These are phyloP conservation scores for Capillidium heterosporum DNA, from an alignment of 371 early-diverging fungal genomes.

Conservation along the genomic window DNA sequence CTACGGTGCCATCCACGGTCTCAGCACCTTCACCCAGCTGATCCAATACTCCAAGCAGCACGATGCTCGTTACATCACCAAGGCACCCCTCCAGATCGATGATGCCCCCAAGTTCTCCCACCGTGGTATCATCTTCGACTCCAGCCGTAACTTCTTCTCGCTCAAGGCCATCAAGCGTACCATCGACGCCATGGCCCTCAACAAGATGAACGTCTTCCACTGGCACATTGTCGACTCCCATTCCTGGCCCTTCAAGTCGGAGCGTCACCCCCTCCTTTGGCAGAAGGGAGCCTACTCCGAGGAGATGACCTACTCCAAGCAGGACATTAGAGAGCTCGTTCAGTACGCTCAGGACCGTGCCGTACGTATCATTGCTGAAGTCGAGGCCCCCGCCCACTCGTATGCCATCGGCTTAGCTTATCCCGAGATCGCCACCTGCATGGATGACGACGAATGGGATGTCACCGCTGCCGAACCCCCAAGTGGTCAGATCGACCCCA, in stretches of 20 bases:
- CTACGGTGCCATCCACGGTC: conserved; percentile 56
- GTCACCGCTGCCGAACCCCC: conserved; percentile 45
- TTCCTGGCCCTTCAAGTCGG: conserved; percentile 46
- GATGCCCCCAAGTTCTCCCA: conserved; percentile 51
- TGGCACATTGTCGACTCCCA: conserved; percentile 71
- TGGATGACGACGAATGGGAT: conserved; percentile 26
- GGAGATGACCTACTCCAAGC: conserved; percentile 30
- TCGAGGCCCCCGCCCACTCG: conserved; percentile 69
- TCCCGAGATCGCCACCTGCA: conserved; percentile 23
- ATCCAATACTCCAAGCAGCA: conserved; percentile 16
- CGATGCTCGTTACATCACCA: conserved; percentile 17
- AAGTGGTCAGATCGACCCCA: conserved; percentile 50
- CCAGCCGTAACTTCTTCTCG: conserved; percentile 56
- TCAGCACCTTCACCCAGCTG: conserved; percentile 58
- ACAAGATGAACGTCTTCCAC: conserved; percentile 70
- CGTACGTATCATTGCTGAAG: conserved; percentile 56
- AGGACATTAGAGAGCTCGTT: conserved; percentile 34
- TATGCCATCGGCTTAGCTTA: conserved; percentile 15
- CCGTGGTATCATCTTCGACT: conserved; percentile 59
- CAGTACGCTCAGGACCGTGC: conserved; percentile 47
- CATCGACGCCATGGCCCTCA: conserved; percentile 55
- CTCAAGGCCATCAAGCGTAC: conserved; percentile 33
- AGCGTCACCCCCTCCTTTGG: conserved; percentile 34
- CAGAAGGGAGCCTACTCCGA: conserved; percentile 37
- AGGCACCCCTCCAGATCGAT: conserved; percentile 36